Conservation (phyloP, 352 stramenopile genomes). For the Elongisporangium senticosum region DNA sequence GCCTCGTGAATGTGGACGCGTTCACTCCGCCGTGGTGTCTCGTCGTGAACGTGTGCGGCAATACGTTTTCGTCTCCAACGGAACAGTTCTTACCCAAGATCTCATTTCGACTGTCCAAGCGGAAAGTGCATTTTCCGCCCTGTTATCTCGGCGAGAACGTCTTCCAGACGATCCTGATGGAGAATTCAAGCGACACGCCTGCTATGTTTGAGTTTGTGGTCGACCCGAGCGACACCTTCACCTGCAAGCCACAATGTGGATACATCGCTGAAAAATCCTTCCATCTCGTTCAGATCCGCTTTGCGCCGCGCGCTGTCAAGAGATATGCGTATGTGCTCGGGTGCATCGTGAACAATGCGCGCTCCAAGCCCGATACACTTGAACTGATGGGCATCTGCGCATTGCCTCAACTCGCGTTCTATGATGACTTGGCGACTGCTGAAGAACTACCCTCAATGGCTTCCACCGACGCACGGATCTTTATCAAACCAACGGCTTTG, state of each 20-base stretch:
- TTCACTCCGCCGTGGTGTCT: conserved; percentile 90
- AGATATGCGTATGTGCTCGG: conserved; percentile 54
- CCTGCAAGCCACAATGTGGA: conserved; percentile 60
- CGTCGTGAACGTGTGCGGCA: conserved; percentile 62
- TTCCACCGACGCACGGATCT: conserved; percentile 37
- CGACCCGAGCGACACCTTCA: conserved; percentile 58
- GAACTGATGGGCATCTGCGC: conserved; percentile 56
- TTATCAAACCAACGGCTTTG: conserved; percentile 82
- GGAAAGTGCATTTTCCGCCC: conserved; percentile 76
- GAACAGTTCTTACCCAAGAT: conserved; percentile 89
- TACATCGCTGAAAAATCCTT: conserved; percentile 77
- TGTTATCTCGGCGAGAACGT: conserved; percentile 86
- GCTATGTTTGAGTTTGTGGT: conserved; percentile 78
- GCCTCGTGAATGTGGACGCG: conserved; percentile 89
- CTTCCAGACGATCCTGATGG: conserved; percentile 85
- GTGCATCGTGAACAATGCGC: conserved; percentile 71
- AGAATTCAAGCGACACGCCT: conserved; percentile 87
- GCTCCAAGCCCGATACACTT: conserved; percentile 35
- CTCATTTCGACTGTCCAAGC: conserved; percentile 41
- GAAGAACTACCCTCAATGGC: conserved; percentile 5
- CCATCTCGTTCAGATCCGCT: conserved; percentile 79
- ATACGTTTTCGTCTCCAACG: conserved; percentile 79
- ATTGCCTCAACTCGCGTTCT: conserved; percentile 42
- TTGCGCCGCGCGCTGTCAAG: conserved; percentile 38
- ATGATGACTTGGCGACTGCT: conserved; percentile 16